A percentile compares a stretch with the other conserved stretches of the same genome.
phyloP scores from a whole-genome alignment of 2,329 filamentous ascomycete species.

The Aspergillus transmontanensis region DNA sequence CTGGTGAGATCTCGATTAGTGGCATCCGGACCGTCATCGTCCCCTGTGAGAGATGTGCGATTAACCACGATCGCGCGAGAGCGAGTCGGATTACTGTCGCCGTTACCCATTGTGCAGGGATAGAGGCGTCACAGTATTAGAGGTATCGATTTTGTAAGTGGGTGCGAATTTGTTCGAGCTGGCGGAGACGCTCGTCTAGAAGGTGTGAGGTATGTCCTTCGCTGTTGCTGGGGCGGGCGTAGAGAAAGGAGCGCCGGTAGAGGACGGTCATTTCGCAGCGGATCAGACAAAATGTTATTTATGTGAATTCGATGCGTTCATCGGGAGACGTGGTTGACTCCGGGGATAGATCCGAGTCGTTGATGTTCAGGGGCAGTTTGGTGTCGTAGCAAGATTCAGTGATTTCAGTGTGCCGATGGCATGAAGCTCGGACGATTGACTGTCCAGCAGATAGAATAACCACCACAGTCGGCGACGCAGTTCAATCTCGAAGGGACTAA shows the following conservation, averaged over 20 bases:
- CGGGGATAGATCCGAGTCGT: not conserved
- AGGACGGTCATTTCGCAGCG: not conserved
- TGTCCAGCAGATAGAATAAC: constrained; percentile 50
- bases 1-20: not conserved
- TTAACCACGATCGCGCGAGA: not conserved
- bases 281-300: not conserved
- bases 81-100: not conserved
- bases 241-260: not conserved
- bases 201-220: not conserved
- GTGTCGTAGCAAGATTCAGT: not conserved
- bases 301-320: not conserved
- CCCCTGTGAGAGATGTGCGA: not conserved
- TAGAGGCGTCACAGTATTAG: not conserved
- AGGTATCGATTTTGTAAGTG: not conserved
- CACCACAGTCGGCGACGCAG: constrained; percentile 54
- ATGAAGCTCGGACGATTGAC: constrained; percentile 48
- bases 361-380: not conserved
- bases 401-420: not conserved
- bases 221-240: not conserved
- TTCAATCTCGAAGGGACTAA: constrained; percentile 49
- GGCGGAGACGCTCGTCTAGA: not conserved
- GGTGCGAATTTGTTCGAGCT: not conserved
- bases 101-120: not conserved
- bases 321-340: not conserved
- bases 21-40: not conserved